Evolutionary conservation across 2,329 filamentous ascomycete species (phyloP), one percentile per base, ranked within the genome.

Genomic region (Ophiostoma pallidulum): DNA sequence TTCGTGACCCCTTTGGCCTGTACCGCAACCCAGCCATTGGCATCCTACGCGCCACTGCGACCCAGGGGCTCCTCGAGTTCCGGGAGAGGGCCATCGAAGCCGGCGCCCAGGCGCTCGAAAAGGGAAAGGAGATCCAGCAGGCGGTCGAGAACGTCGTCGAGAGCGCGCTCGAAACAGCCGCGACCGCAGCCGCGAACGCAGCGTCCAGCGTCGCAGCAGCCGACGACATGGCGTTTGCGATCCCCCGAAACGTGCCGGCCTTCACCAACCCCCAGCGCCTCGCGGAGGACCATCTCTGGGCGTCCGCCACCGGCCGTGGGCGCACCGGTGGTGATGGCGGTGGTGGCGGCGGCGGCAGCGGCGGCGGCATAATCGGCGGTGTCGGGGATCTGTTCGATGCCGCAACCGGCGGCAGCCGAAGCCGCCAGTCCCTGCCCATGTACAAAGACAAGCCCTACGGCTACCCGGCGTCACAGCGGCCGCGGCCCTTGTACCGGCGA

Each of bases 391-490:
- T 89, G 51, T 81, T 90, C 53, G 77, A 81, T 32, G 76, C 66
- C 20, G 64, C 51, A 29, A 53, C 59, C 68, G 51, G 59, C 18
- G n/a, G 45, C 37, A 40, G 43, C 28, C 39, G 50, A 24, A 29
- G 26, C 16, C 33, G 40, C 22, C 69, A 63, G 51, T 71, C 79
- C 49, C 70, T 98, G 53, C 92, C 92, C 39, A 90, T 97, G 85
- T 98, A 98, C 71, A 98, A 98, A 68, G 92, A 98, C 68, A 98
- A 98, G 65, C 92, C 92, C n/a, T 92, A 86, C 62, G 75, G 74
- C 43, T 82, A 86, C 58, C 72, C 77, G 37, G 68, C 73, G 29
- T 78, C 77, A 51, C 72, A 76, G 56, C 76, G 77, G 57, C 71
- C 73, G 52, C 72, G 72, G 44, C 72, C 78, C 29, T 66, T 78